These are phyloP conservation scores for Rhodomyrtus tomentosa DNA, from an alignment of 345 rosid genomes.

Conservation along the genomic window DNA sequence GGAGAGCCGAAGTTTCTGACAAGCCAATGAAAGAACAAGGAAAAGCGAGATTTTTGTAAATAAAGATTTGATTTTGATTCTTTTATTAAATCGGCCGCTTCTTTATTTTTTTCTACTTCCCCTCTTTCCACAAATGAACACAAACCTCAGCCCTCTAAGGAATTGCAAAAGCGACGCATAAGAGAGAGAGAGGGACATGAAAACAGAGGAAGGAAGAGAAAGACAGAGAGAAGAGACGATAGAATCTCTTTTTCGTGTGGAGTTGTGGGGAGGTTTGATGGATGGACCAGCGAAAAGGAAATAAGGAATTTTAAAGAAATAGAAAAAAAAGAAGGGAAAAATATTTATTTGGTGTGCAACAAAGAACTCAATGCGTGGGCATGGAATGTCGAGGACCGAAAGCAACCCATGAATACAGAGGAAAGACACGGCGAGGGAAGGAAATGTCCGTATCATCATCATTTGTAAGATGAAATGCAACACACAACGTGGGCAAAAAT, in stretches of 20 bases:
- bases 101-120: not conserved
- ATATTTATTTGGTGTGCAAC: not conserved
- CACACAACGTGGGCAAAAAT: not conserved
- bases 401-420: slow-evolving; percentile 27
- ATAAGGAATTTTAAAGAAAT: not conserved
- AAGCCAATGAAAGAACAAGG: not conserved
- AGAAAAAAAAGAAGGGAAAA: not conserved
- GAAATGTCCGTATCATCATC: not conserved
- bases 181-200: not conserved
- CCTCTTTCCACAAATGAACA: slow-evolving; percentile 5
- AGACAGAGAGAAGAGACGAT: not conserved
- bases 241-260: not conserved
- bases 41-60: not conserved
- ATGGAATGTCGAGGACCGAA: slow-evolving; percentile 32
- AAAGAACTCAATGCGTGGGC: not conserved
- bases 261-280: not conserved
- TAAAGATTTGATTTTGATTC: not conserved
- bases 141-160: slow-evolving; percentile 1
- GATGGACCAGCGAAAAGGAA: not conserved
- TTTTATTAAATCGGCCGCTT: not conserved
- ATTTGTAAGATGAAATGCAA: not conserved
- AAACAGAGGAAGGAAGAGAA: not conserved
- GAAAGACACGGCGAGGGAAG: slow-evolving; percentile 4
- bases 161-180: not conserved
- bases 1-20: slow-evolving; percentile 31